Evolutionary conservation across 805 yeast species (phyloP), one percentile per base, ranked within the genome.

Genomic region (Starmerella powellii): DNA sequence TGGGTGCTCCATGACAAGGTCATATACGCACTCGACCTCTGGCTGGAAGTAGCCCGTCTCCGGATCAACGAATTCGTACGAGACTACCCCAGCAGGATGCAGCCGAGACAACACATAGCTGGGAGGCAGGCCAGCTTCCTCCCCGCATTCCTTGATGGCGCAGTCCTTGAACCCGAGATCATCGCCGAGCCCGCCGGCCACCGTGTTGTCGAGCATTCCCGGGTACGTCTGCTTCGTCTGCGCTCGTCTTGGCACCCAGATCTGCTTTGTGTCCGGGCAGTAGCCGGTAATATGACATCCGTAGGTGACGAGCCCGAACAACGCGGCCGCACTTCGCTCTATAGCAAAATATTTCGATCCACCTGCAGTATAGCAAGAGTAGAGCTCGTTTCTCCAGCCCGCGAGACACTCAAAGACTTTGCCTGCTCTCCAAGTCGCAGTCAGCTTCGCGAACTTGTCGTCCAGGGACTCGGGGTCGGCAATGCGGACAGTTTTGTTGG

Each of bases 131-230:
- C 94, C 94, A 0, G 95, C 97, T 55, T 91, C 98, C 55, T 91
- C 98, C 46, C 66, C 68, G 54, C 94, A 76, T 58, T 91, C 98
- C 57, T 91, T 91, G 16, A 82, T 51, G 3, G 78, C 74, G 0
- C 96, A 88, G 35, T 84, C 94, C 55, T 66, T 63, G 2, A 76
- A 64, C 0, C 86, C 84, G 50, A 73, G 66, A 0, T 94, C 95
- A 58, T 78, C 69, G 0, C 94, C 95, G 3, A 91, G 55, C 0
- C 98, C 98, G 1, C 98, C 98, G 0, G 95, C 98, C 6, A 91
- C 82, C 1, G 94, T 85, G 59, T 87, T 88, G 59, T 91, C 98
- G 30, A 87, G 69, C 81, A 75, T 80, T 0, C 82, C 80, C 0
- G 98, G 97, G 63, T 74, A 88, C 0, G 98, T 91, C 15, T 79